Percentiles rank a stretch among this genome's conserved stretches.
phyloP scores from a whole-genome alignment of 805 yeast species.

The Metschnikowia dekortorum region DNA sequence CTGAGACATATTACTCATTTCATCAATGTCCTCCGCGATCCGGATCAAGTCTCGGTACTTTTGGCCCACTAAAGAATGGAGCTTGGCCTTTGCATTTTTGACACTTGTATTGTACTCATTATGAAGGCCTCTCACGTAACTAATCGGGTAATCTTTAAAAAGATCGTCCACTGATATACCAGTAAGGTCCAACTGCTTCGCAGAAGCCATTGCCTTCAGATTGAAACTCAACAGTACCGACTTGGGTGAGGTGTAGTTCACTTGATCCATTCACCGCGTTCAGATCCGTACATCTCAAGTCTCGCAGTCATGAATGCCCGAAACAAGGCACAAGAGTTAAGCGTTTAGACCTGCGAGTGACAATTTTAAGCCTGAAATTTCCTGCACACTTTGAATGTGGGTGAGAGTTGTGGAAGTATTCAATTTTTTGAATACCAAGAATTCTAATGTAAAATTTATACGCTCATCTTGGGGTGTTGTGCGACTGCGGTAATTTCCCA shows the following conservation, averaged over 20 bases:
- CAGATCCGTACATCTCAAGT: not conserved
- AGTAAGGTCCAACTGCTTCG: slow-evolving; percentile 1
- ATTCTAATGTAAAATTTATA: not conserved
- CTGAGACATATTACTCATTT: slow-evolving; percentile 23
- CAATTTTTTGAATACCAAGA: too few relatives aligned
- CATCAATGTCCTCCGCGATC: slow-evolving; percentile 40
- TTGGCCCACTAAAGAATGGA: slow-evolving; percentile 35
- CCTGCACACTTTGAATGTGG: too few relatives aligned
- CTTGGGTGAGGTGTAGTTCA: not conserved
- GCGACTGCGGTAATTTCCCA: not conserved
- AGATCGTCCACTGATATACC: slow-evolving; percentile 29
- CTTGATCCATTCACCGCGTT: not conserved
- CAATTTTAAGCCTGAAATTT: too few relatives aligned
- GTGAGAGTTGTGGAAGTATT: not conserved
- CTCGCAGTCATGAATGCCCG: not conserved
- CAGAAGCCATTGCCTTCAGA: not conserved
- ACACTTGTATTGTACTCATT: slow-evolving; percentile 25
- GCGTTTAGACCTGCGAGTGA: too few relatives aligned
- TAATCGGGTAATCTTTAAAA: slow-evolving; percentile 28
- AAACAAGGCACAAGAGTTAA: not conserved
- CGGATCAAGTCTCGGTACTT: slow-evolving; percentile 41
- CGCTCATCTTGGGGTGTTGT: not conserved
- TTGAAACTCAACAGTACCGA: not conserved
- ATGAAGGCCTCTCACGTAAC: slow-evolving; percentile 29
- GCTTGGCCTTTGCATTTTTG: slow-evolving; percentile 26